A percentile compares a stretch with the other conserved stretches of the same genome.
Evolutionary conservation across 139 green algal genomes (phyloP).

Genomic region (Diplosphaera chodatii): DNA sequence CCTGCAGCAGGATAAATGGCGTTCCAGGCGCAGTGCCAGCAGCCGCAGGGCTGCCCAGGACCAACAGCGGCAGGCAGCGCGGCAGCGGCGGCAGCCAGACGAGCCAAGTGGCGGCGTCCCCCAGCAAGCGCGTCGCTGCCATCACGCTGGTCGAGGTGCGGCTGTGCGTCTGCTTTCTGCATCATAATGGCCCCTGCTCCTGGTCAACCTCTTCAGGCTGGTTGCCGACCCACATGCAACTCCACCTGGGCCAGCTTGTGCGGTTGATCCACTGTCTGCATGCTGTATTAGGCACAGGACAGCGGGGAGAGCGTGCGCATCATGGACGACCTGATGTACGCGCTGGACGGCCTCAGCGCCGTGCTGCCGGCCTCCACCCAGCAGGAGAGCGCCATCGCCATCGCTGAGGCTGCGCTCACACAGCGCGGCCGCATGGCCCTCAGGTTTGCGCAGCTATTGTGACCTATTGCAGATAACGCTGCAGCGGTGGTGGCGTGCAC

Average conservation of each 20-base stretch:
- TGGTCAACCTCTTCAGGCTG: no score
- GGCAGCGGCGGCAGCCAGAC: background rate
- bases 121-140: background rate
- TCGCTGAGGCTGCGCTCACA: constrained; percentile 37
- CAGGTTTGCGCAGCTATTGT: no score
- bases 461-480: no score
- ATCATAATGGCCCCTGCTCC: no score
- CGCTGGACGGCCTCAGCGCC: constrained; percentile 45
- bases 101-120: no score
- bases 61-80: background rate
- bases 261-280: no score
- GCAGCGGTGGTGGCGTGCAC: no score
- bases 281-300: constrained; percentile 67
- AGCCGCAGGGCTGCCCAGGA: background rate
- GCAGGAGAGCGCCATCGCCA: constrained; percentile 23
- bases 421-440: constrained; percentile 33
- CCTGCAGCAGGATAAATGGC: no score
- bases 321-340: constrained; percentile 52
- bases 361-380: constrained; percentile 10
- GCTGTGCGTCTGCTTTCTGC: no score
- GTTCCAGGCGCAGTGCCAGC: no score
- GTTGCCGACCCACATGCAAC: no score
- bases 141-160: background rate
- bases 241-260: no score
- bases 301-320: constrained; percentile 50